Evolutionary conservation across 192 early-diverging fungal genomes (phyloP), one percentile per base, ranked within the genome.

Genomic region (Umbelopsis sp.): DNA sequence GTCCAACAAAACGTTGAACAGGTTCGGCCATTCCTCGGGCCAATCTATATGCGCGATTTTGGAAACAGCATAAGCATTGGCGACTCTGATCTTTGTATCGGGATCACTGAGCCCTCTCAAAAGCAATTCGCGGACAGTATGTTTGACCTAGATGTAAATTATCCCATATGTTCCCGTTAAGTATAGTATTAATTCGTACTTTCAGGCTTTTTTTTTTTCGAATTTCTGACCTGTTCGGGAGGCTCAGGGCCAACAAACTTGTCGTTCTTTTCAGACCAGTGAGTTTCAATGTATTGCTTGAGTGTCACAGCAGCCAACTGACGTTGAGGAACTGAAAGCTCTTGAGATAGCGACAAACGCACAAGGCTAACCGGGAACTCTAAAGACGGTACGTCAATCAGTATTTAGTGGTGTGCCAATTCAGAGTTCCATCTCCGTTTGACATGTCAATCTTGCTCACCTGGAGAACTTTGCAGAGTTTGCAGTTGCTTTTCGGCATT

Each of bases 11-110:
- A 90, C 79, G 72, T 91, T 88, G 74, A 97, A 87, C 33, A 98
- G 86, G 58, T 93, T 88, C 15, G 93, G 92, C 97, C 97, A 98
- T 25, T 90, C 81, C 72, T 97, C 95, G 6, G 96, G 95, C 89
- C 92, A 97, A 84, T 98, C 97, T 47, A 91, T 87, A 53, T 89
- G 88, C 0, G 95, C 97, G 74, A 98, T 95, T 74, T 87, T 91
- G 18, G 97, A 93, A 7, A 97, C 81, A 7, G 90, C 89, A 49
- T 91, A 93, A 13, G 95, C 96, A 69, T 82, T 84, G 16, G 86
- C 77, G 22, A 91, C 85, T 30, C 91, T 84, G 22, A 93, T 91
- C 65, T 86, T 81, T 33, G 70, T 86, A 35, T 80, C 80, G 18
- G 81, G 78, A 66, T 90, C 88, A 3, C 85, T 77, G 15, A 93